These are phyloP conservation scores for Scutellaria baicalensis DNA, from an alignment of 257 asterid genomes.

Conservation along the genomic window DNA sequence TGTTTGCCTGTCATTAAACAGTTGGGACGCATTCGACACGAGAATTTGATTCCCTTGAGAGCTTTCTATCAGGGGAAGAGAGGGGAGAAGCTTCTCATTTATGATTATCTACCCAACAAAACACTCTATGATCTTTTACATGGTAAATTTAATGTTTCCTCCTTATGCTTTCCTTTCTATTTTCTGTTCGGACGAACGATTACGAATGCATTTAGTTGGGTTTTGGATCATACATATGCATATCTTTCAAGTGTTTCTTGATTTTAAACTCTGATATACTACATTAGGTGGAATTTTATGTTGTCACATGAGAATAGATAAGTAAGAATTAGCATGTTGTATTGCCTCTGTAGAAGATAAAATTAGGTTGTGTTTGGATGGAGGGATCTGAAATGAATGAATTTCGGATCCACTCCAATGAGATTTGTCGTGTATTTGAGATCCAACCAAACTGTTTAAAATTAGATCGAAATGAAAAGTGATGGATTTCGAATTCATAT, in stretches of 20 bases:
- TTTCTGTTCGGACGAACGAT: neutral
- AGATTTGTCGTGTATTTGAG: too few relatives aligned
- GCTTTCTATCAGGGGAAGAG: slow-evolving; percentile 96
- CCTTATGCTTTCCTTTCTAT: neutral
- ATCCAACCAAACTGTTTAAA: too few relatives aligned
- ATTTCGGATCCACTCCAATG: too few relatives aligned
- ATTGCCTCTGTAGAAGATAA: neutral
- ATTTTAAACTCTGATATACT: neutral
- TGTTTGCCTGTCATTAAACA: slow-evolving; percentile 70
- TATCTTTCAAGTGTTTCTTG: neutral
- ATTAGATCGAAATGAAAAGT: too few relatives aligned
- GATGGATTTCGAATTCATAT: too few relatives aligned
- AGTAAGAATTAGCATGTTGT: neutral
- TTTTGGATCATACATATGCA: neutral
- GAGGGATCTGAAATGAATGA: too few relatives aligned
- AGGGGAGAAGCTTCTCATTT: slow-evolving; percentile 95
- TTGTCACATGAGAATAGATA: too few relatives aligned
- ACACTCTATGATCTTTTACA: slow-evolving; percentile 81
- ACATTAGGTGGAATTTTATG: neutral
- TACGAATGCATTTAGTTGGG: neutral
- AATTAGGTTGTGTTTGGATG: too few relatives aligned
- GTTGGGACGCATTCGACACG: slow-evolving; percentile 80
- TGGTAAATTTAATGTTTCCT: slow-evolving; percentile 35
- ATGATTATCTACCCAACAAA: slow-evolving; percentile 71
- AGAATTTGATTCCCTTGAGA: slow-evolving; percentile 84